These are phyloP conservation scores for Pseudoneurospora amorphoporcata DNA, from an alignment of 495 filamentous ascomycete genomes.

Conservation along the genomic window DNA sequence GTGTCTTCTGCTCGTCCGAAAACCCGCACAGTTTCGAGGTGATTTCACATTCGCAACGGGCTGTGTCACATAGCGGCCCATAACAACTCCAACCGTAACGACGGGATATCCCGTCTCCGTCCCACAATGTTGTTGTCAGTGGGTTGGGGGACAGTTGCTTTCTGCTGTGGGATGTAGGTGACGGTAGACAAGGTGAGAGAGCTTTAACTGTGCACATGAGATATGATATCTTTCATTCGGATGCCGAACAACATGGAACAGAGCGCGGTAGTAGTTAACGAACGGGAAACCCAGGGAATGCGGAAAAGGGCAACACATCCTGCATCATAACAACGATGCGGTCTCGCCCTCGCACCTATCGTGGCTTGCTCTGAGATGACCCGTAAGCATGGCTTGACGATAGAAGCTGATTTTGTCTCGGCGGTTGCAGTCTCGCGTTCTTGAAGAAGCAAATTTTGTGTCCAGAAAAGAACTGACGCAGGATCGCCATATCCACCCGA, in stretches of 20 bases:
- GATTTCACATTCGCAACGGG: not conserved
- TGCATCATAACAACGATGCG: not conserved
- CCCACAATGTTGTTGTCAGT: not conserved
- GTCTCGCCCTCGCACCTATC: not conserved
- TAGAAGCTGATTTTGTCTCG: not conserved
- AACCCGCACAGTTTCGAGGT: not conserved
- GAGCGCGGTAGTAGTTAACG: not conserved
- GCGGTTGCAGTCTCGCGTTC: not conserved
- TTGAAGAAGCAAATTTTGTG: not conserved
- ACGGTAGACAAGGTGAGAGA: not conserved
- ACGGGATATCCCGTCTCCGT: not conserved
- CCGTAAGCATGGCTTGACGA: not conserved
- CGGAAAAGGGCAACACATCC: not conserved
- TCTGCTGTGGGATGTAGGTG: not conserved
- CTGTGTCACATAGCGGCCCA: not conserved
- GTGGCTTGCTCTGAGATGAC: not conserved
- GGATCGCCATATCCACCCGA: not conserved
- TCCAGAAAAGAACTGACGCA: not conserved
- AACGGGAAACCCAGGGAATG: not conserved
- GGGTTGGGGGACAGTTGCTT: not conserved
- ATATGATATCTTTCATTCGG: not conserved
- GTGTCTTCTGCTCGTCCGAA: not conserved
- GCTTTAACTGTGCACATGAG: not conserved
- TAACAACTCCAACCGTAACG: not conserved
- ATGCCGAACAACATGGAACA: not conserved